These are phyloP conservation scores for Tausonia pullulans DNA, from an alignment of 1,284 basidiomycete species.

Conservation along the genomic window DNA sequence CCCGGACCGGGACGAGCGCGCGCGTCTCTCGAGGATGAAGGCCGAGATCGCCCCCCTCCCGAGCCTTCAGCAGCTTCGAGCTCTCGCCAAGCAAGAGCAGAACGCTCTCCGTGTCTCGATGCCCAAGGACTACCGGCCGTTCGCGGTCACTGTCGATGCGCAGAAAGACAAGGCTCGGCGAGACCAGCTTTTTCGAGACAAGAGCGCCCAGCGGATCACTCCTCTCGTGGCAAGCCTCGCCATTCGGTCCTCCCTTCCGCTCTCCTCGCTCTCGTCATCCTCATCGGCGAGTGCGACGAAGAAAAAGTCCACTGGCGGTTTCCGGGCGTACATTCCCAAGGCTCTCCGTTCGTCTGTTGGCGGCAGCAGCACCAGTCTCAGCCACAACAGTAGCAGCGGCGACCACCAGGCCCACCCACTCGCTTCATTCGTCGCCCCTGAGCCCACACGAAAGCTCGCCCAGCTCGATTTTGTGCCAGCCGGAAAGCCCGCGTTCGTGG, in stretches of 20 bases:
- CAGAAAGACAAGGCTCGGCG: constrained; percentile 69
- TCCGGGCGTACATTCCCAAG: too few species aligned
- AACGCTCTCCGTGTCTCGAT: constrained; percentile 39
- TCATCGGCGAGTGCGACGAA: constrained; percentile 38
- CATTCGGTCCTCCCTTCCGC: too few species aligned
- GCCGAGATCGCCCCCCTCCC: constrained; percentile 56
- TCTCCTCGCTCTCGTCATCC: too few species aligned
- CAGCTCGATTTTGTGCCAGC: constrained; percentile 57
- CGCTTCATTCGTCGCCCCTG: too few species aligned
- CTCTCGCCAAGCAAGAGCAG: constrained; percentile 19
- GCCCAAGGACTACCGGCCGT: constrained; percentile 48
- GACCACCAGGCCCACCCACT: too few species aligned
- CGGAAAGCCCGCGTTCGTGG: constrained; percentile 57
- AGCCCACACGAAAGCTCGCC: not conserved
- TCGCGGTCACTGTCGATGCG: constrained; percentile 46
- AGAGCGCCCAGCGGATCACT: too few species aligned
- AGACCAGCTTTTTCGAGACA: constrained; percentile 51
- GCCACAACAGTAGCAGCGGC: too few species aligned
- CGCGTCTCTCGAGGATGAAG: constrained; percentile 59
- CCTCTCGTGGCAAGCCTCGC: too few species aligned
- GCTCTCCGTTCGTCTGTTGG: too few species aligned
- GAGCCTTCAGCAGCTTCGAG: constrained; percentile 44
- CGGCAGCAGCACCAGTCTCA: too few species aligned
- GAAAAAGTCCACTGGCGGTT: constrained; percentile 32
- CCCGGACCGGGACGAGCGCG: constrained; percentile 52